phyloP scores from a whole-genome alignment of 2,329 filamentous ascomycete genomes.

The Neonectria hederae region DNA sequence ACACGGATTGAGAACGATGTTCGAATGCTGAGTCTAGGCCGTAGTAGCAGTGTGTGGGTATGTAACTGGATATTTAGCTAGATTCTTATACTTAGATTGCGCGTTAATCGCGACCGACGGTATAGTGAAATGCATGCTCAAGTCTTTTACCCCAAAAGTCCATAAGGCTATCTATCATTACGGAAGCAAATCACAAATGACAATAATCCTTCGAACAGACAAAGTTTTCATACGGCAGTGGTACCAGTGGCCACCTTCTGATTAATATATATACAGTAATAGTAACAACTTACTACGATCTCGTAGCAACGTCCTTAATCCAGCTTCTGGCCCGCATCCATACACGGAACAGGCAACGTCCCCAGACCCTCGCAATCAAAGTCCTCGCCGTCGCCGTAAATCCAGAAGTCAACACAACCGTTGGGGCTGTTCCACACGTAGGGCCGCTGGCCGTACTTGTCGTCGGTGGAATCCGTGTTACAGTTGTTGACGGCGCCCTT shows the following conservation, averaged over 20 bases:
- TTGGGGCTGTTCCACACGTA: constrained; percentile 20
- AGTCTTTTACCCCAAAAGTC: too few species aligned
- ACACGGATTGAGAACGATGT: background rate
- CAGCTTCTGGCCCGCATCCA: background rate
- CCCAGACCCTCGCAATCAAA: constrained; percentile 12
- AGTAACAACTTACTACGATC: background rate
- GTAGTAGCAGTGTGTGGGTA: background rate
- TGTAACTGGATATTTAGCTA: background rate
- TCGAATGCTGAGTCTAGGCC: background rate
- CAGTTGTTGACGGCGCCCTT: constrained; percentile 9
- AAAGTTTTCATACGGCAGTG: too few species aligned
- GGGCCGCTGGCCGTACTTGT: constrained; percentile 9
- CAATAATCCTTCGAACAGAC: too few species aligned
- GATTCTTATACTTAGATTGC: background rate
- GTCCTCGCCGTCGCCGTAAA: constrained; percentile 8
- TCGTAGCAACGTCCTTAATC: background rate
- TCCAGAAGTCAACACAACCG: constrained; percentile 10
- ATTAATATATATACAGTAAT: background rate
- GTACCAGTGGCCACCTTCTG: too few species aligned
- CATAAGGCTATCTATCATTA: too few species aligned
- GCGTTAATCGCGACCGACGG: too few species aligned
- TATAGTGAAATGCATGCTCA: too few species aligned
- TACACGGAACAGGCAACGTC: constrained; percentile 6
- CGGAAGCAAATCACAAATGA: too few species aligned
- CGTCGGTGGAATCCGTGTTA: constrained; percentile 1